Conservation (phyloP, 2,329 filamentous ascomycete species). For the Neoascochyta sp. region DNA sequence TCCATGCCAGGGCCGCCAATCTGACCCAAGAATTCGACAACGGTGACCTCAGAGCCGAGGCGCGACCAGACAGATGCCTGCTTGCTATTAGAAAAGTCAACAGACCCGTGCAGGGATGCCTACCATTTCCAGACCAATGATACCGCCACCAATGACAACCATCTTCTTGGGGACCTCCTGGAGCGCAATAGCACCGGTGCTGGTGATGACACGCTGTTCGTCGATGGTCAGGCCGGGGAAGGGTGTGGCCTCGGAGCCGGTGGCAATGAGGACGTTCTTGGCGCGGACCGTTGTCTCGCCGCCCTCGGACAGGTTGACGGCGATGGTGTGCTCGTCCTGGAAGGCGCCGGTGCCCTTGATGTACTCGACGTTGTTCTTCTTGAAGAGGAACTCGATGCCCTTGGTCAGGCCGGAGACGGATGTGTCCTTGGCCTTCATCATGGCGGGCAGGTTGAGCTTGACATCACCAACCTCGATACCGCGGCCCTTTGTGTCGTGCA, state of each 20-base stretch:
- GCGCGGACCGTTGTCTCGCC: slow-evolving; percentile 81
- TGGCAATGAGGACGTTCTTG: slow-evolving; percentile 98
- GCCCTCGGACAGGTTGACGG: slow-evolving; percentile 84
- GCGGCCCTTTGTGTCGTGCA: slow-evolving; percentile 94
- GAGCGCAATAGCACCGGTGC: slow-evolving; percentile 88
- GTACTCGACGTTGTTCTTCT: slow-evolving; percentile 99
- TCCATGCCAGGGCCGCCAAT: slow-evolving; percentile 99
- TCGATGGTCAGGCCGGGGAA: slow-evolving; percentile 96
- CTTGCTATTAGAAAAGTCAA: slow-evolving; percentile 16
- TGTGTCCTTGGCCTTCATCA: slow-evolving; percentile 98
- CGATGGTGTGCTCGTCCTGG: slow-evolving; percentile 83
- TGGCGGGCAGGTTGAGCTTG: slow-evolving; percentile 87
- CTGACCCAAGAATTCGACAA: slow-evolving; percentile 93
- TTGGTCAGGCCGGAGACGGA: slow-evolving; percentile 88
- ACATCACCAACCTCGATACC: slow-evolving; percentile 97
- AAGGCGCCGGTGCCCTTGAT: slow-evolving; percentile 90
- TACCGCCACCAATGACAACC: slow-evolving; percentile 96
- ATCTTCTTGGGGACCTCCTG: slow-evolving; percentile 92
- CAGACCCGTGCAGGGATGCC: slow-evolving; percentile 17
- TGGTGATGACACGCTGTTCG: slow-evolving; percentile 95
- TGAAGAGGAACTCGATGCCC: slow-evolving; percentile 95
- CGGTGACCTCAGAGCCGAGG: slow-evolving; percentile 88
- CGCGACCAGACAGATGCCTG: slow-evolving; percentile 90
- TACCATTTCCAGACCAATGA: slow-evolving; percentile 98
- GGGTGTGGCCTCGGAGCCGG: slow-evolving; percentile 89